phyloP scores from a whole-genome alignment of 768 basidiomycete genomes.

The Neoboletus subvelutipes region DNA sequence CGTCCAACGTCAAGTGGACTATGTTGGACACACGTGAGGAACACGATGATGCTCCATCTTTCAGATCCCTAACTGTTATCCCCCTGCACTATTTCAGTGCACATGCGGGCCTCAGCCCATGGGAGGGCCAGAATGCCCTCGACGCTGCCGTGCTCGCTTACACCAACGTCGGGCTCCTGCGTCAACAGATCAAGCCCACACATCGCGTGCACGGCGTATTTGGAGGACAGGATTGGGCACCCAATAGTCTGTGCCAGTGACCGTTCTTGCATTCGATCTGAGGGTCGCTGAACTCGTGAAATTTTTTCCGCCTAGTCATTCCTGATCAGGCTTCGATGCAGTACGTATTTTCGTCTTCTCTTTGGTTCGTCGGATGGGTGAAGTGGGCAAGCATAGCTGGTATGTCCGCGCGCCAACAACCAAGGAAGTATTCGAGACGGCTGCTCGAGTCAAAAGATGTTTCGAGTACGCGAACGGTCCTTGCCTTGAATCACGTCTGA shows the following conservation, averaged over 20 bases:
- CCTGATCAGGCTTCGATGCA: slow-evolving; percentile 76
- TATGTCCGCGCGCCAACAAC: slow-evolving; percentile 71
- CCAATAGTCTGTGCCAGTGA: slow-evolving; percentile 56
- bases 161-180: slow-evolving; percentile 70
- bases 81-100: slow-evolving; percentile 44
- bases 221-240: slow-evolving; percentile 70
- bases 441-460: slow-evolving; percentile 65
- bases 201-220: slow-evolving; percentile 82
- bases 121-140: slow-evolving; percentile 81
- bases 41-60: neutral
- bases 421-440: slow-evolving; percentile 53
- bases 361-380: neutral
- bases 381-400: slow-evolving; percentile 46
- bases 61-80: neutral
- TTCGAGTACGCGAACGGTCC: slow-evolving; percentile 52
- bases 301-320: slow-evolving; percentile 51
- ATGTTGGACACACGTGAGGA: slow-evolving; percentile 67
- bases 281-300: neutral
- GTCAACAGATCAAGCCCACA: slow-evolving; percentile 79
- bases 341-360: slow-evolving; percentile 38
- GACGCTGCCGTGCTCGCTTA: slow-evolving; percentile 86
- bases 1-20: slow-evolving; percentile 58
- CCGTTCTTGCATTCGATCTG: neutral
- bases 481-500: neutral
- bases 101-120: slow-evolving; percentile 79